These are phyloP conservation scores for Platanus orientalis DNA, from an alignment of 164 flowering plant genomes.

Conservation along the genomic window DNA sequence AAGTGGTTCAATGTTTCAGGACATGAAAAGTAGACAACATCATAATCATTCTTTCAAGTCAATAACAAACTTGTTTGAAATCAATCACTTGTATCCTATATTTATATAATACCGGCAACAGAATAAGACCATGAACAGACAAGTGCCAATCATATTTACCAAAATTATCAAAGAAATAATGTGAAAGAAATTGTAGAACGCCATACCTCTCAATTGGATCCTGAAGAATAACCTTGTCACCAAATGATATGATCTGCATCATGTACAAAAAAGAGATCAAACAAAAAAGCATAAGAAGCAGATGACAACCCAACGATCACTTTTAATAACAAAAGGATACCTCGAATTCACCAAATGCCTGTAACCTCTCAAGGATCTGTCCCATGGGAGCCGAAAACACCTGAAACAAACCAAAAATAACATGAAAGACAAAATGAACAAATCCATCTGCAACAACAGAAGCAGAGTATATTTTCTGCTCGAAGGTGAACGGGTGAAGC, in stretches of 20 bases:
- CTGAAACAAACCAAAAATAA: constrained; percentile 26
- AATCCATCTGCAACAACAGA: too few relatives aligned
- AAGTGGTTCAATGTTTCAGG: too few relatives aligned
- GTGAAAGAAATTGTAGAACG: not conserved
- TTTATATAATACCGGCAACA: too few relatives aligned
- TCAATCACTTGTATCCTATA: too few relatives aligned
- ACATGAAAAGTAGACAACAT: too few relatives aligned
- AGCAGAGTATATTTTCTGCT: too few relatives aligned
- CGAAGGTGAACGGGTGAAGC: too few relatives aligned
- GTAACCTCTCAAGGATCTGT: constrained; percentile 38
- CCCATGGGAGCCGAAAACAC: constrained; percentile 78
- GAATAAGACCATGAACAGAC: too few relatives aligned
- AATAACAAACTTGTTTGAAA: too few relatives aligned
- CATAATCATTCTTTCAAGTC: too few relatives aligned
- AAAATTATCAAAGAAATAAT: too few relatives aligned
- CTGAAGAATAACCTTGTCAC: constrained; percentile 89
- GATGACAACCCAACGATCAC: not conserved
- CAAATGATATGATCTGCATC: constrained; percentile 65
- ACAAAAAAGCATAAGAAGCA: not conserved
- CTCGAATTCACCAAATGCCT: constrained; percentile 92
- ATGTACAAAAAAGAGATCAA: constrained; percentile 12
- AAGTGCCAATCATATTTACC: too few relatives aligned
- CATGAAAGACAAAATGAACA: constrained; percentile 5
- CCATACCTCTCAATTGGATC: constrained; percentile 85
- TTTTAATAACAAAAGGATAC: constrained; percentile 24